phyloP scores from a whole-genome alignment of 2,329 filamentous ascomycete genomes.

The Sphaerulina musiva region DNA sequence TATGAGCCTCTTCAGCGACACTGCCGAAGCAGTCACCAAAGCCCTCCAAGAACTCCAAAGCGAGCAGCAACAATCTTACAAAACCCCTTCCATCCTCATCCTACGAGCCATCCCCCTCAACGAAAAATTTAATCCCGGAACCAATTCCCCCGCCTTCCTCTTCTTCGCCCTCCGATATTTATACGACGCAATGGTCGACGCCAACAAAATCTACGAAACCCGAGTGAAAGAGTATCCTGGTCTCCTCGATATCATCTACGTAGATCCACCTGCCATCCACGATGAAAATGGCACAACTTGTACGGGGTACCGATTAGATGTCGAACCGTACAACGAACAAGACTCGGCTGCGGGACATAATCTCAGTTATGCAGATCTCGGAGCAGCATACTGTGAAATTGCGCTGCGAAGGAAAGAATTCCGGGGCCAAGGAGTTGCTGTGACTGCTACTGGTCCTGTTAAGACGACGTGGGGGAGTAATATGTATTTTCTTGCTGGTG shows the following conservation, averaged over 20 bases:
- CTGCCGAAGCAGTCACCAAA: not conserved
- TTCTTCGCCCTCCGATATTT: constrained; percentile 1
- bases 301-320: constrained; percentile 2
- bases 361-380: constrained; percentile 1
- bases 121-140: not conserved
- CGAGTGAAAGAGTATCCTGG: not conserved
- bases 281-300: not conserved
- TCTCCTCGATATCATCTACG: not conserved
- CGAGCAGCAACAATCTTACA: not conserved
- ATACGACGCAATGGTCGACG: not conserved
- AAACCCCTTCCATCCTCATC: not conserved
- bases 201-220: not conserved
- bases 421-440: not conserved
- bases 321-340: not conserved
- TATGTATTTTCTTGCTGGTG: not conserved
- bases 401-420: not conserved
- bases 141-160: not conserved
- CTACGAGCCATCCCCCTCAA: not conserved
- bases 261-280: constrained; percentile 3
- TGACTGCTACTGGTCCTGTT: not conserved
- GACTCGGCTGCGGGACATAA: not conserved
- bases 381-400: constrained; percentile 2
- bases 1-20: not conserved
- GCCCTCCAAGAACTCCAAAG: not conserved
- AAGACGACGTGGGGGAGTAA: constrained; percentile 2